Evolutionary conservation across 345 rosid genomes (phyloP), one percentile per base, ranked within the genome.

Genomic region (Mangifera indica): DNA sequence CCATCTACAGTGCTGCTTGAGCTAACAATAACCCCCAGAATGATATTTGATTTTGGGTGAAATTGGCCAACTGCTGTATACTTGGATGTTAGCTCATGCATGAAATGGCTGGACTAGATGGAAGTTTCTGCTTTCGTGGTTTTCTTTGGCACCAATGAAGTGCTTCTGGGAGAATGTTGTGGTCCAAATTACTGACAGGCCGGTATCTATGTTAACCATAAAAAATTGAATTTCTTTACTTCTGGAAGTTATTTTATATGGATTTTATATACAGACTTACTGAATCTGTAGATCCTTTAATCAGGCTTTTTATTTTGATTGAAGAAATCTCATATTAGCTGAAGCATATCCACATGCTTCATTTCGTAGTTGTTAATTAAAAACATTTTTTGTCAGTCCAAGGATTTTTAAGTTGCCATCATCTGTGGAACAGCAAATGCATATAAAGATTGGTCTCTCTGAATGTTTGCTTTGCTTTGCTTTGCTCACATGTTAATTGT

Each of bases 391-490:
- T 34, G 15, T 26, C 14, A 29, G 45, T 13, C 21, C 5, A 1
- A 14, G 58, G 29, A 59, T 48, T n/a, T 8, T 45, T 13, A 9
- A 10, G 37, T 37, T 34, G 3, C 12, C 46, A 34, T 65, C 34
- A 21, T 67, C 13, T 63, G 56, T 34, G 55, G 56, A 46, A 24
- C 34, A 34, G 57, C 68, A 60, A 66, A 66, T 29, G 46, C 44
- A 45, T 55, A 21, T 60, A 21, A 45, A 61, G 45, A 12, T n/a
- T 17, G n/a, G 7, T 20, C 24, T 44, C 12, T 40, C 53, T 24
- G 6, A 7, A 32, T 34, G 54, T 53, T 1, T 63, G 67, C 20
- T 26, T 22, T 49, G 67, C 20, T 26, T 22, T 49, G 1, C 7
- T 12, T 63, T 63, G 42, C 20, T 59, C 13, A 11, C 34, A 25